Percentiles rank a stretch among this genome's conserved stretches.
Conservation (phyloP, 2,329 filamentous ascomycete genomes). For the Ceratocystis alfenasii region DNA sequence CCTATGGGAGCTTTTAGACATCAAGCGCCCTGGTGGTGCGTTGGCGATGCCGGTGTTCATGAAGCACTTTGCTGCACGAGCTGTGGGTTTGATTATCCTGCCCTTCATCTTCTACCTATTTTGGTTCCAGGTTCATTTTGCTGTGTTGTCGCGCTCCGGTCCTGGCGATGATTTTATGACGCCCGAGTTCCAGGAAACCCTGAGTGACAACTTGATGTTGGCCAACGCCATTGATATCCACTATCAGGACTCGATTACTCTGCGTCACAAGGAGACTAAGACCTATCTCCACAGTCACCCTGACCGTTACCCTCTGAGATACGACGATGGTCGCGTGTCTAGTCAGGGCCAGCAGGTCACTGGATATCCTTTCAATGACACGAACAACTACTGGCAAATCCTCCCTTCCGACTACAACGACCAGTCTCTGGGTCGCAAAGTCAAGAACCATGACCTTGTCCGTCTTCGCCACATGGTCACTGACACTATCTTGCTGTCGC, state of each 20-base stretch:
- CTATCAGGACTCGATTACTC: slow-evolving; percentile 77
- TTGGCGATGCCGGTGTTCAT: slow-evolving; percentile 66
- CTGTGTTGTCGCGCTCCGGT: slow-evolving; percentile 74
- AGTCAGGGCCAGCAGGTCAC: slow-evolving; percentile 97
- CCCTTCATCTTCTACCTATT: slow-evolving; percentile 98
- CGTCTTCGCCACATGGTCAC: slow-evolving; percentile 79
- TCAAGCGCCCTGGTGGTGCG: slow-evolving; percentile 73
- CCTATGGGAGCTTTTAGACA: slow-evolving; percentile 84
- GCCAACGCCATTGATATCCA: slow-evolving; percentile 75
- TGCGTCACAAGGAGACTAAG: slow-evolving; percentile 96
- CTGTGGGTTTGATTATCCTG: slow-evolving; percentile 74
- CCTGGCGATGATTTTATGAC: slow-evolving; percentile 99
- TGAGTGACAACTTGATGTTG: slow-evolving; percentile 89
- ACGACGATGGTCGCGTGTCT: slow-evolving; percentile 93
- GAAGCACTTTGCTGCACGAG: slow-evolving; percentile 81
- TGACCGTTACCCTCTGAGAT: slow-evolving; percentile 80
- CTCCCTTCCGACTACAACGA: slow-evolving; percentile 52
- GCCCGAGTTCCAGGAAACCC: slow-evolving; percentile 91
- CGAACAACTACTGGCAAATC: slow-evolving; percentile 97
- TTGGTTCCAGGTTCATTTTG: slow-evolving; percentile 99
- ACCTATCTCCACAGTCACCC: slow-evolving; percentile 88
- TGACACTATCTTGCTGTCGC: slow-evolving; percentile 74
- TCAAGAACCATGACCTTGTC: slow-evolving; percentile 75
- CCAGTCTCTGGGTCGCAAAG: slow-evolving; percentile 40
- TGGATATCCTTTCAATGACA: slow-evolving; percentile 94